These are phyloP conservation scores for Rhododendron henanense DNA, from an alignment of 148 eudicot species.

Conservation along the genomic window DNA sequence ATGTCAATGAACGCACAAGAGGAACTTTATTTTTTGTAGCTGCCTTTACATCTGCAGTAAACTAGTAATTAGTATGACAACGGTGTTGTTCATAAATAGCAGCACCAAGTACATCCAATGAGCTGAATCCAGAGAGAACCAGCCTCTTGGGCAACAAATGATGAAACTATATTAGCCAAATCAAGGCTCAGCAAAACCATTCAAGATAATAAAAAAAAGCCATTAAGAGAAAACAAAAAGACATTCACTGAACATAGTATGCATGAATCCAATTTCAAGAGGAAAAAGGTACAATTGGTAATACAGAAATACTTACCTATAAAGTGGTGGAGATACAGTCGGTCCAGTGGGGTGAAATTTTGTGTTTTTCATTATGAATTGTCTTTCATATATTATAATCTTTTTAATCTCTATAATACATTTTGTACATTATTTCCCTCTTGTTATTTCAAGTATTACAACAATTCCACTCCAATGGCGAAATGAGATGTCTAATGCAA, in stretches of 20 bases:
- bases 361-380: neutral
- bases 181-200: neutral
- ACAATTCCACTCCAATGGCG: neutral
- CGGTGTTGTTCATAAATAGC: neutral
- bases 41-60: constrained; percentile 67
- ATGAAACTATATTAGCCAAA: neutral
- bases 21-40: constrained; percentile 96
- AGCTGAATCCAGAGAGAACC: neutral
- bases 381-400: too few relatives aligned
- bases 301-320: neutral
- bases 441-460: too few relatives aligned
- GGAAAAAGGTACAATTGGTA: neutral
- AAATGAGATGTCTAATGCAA: neutral
- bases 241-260: neutral
- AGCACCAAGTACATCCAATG: neutral
- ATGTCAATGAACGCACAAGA: constrained; percentile 80
- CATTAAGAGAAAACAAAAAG: neutral
- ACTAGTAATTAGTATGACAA: neutral
- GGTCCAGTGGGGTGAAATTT: neutral
- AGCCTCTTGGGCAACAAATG: neutral
- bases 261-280: neutral
- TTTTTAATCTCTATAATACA: too few relatives aligned
- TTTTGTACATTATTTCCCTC: too few relatives aligned
- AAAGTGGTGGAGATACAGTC: neutral
- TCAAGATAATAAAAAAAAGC: neutral